phyloP scores from a whole-genome alignment of 306 rosid genomes.

The Castanea sativa region DNA sequence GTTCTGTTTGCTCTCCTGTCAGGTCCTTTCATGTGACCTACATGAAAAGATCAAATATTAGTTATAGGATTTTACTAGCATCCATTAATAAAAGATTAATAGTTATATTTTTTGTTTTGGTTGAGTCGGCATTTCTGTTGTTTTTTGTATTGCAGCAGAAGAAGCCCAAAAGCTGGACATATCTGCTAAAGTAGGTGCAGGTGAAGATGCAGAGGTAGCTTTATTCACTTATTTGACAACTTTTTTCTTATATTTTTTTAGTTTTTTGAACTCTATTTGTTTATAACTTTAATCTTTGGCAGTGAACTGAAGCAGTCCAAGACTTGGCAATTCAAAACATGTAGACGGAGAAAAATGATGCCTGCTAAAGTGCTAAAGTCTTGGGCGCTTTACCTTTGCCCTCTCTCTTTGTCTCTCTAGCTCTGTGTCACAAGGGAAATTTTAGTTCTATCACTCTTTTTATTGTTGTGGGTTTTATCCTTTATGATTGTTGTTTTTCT shows the following conservation, averaged over 20 bases:
- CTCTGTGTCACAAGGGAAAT: conserved; percentile 18
- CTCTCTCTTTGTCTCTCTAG: neutral
- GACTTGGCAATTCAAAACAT: conserved; percentile 21
- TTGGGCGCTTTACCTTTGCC: conserved; percentile 1
- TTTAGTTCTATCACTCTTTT: conserved; percentile 15
- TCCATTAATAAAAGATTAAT: too few species aligned
- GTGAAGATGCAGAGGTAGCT: conserved; percentile 50
- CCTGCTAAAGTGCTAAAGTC: conserved; percentile 10
- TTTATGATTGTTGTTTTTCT: conserved; percentile 19
- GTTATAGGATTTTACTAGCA: too few species aligned
- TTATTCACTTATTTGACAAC: conserved; percentile 10
- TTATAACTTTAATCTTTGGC: conserved; percentile 15
- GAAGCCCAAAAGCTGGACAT: conserved; percentile 43
- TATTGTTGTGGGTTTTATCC: neutral
- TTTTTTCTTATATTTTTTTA: neutral
- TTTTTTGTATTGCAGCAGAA: conserved; percentile 27
- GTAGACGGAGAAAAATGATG: conserved; percentile 27
- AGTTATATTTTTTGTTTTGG: neutral
- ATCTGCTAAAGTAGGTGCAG: conserved; percentile 37
- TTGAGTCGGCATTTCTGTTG: neutral
- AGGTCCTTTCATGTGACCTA: neutral
- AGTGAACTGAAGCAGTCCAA: conserved; percentile 33
- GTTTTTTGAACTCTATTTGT: neutral
- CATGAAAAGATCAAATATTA: neutral
- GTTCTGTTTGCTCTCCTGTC: neutral